Evolutionary conservation across 148 eudicot genomes (phyloP), one percentile per base, ranked within the genome.

Genomic region (Silene conica): DNA sequence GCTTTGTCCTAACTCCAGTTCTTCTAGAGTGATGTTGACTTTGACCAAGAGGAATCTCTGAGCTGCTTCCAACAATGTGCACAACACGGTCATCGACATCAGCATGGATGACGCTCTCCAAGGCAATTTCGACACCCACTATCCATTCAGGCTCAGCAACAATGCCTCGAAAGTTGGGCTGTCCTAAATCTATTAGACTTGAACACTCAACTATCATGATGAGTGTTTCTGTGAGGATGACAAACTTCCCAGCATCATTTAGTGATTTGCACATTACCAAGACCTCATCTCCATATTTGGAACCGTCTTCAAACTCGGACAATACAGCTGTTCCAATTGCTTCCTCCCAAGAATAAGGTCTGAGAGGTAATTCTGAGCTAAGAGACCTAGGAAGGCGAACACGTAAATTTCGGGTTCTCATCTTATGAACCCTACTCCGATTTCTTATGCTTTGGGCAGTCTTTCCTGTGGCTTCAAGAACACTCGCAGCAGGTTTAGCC

Each of bases 391-490:
- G 99, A 67, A 92, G 91, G 56, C 96, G 99, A 77, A 86, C 91
- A 75, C 99, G 87, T 14, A 82, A 78, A 68, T 74, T 85, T 16
- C 79, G 89, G 59, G 77, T 76, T 58, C 93, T 89, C 86, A 87
- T 80, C 12, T 83, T 85, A 61, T 92, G 83, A 78, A 86, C 84
- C 75, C 86, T 90, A 77, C 99, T 95, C 21, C 97, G 88, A 52
- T 92, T 95, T 79, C 97, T 85, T 68, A 95, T 95, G 70, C 99
- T 95, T 69, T 86, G 99, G 71, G 99, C 99, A 71, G 99, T 90
- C 84, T 82, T 95, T 25, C 93, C 97, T 0, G 99, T 95, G 57
- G 88, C 97, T 78, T 92, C 97, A 15, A 95, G 92, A 64, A 95
- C 90, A 81, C 99, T 95, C 6, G 99, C 99, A 34, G 97, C 99